phyloP scores from a whole-genome alignment of 2,329 filamentous ascomycete genomes.

The Clonostachys sp. region DNA sequence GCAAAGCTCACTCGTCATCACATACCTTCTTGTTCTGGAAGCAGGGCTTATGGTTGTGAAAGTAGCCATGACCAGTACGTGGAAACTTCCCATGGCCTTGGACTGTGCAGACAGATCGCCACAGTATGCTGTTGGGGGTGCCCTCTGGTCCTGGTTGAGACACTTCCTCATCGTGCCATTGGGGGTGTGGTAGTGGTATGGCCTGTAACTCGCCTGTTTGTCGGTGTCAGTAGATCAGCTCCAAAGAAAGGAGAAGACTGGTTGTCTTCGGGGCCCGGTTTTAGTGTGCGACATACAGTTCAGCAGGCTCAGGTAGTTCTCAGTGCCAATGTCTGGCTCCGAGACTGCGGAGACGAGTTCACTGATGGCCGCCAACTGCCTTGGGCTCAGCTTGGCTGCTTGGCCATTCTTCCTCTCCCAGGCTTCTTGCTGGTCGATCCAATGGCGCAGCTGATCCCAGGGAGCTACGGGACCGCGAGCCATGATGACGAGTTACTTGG shows the following conservation, averaged over 20 bases:
- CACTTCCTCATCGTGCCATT: conserved; percentile 6
- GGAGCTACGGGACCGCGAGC: conserved; percentile 8
- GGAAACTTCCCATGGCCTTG: conserved; percentile 13
- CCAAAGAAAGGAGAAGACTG: not conserved
- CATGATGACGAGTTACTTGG: too few species aligned
- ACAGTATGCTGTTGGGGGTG: conserved; percentile 2
- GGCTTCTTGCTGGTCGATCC: conserved; percentile 32
- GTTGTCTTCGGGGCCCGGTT: too few species aligned
- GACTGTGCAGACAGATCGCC: conserved; percentile 16
- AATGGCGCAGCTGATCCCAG: conserved; percentile 28
- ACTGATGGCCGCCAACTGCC: conserved; percentile 32
- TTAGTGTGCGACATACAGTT: conserved; percentile 11
- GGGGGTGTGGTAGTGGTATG: conserved; percentile 2
- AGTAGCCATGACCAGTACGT: conserved; percentile 23
- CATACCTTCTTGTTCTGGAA: conserved; percentile 43
- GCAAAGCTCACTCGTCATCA: not conserved
- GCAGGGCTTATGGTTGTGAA: conserved; percentile 11
- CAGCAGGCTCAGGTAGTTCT: conserved; percentile 20
- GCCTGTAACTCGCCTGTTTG: conserved; percentile 9
- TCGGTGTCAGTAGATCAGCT: not conserved
- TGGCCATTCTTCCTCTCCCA: conserved; percentile 18
- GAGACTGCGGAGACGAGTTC: conserved; percentile 25
- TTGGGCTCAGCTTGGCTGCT: conserved; percentile 27
- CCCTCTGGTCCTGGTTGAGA: too few species aligned
- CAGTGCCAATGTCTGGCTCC: conserved; percentile 16